phyloP scores from a whole-genome alignment of 1,139 yeast genomes.

The Sugiyamaella paludigena region DNA sequence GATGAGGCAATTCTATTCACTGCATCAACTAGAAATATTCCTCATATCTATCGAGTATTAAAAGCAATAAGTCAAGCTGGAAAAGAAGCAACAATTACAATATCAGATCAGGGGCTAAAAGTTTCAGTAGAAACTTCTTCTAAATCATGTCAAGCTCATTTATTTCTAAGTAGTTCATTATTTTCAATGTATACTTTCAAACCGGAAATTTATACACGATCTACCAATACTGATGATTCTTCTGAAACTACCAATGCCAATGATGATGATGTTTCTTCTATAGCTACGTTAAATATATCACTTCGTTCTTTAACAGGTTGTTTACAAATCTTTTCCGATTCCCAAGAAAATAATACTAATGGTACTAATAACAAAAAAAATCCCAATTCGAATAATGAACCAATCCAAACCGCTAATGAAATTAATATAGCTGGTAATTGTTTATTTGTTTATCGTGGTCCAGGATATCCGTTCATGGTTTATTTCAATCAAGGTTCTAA shows the following conservation, averaged over 20 bases:
- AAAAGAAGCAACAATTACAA: conserved; percentile 26
- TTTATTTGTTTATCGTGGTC: conserved; percentile 47
- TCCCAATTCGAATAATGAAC: not conserved
- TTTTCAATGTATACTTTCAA: conserved; percentile 28
- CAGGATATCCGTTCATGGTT: conserved; percentile 63
- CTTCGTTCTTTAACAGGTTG: conserved; percentile 30
- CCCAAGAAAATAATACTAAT: conserved; percentile 1
- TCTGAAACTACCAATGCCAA: not conserved
- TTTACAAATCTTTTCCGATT: conserved; percentile 29
- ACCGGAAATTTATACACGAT: not conserved
- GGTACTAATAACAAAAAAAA: not conserved
- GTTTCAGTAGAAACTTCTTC: conserved; percentile 31
- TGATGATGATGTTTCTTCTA: not conserved
- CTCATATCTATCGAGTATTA: conserved; percentile 31
- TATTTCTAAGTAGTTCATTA: conserved; percentile 26
- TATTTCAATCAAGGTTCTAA: conserved; percentile 64
- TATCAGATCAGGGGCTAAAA: conserved; percentile 32
- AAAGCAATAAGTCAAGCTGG: conserved; percentile 30
- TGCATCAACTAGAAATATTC: conserved; percentile 31
- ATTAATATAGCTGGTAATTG: conserved; percentile 22
- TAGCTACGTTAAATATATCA: conserved; percentile 26
- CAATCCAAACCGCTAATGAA: not conserved
- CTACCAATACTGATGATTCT: not conserved
- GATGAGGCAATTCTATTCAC: conserved; percentile 20
- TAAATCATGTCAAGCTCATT: conserved; percentile 32